These are phyloP conservation scores for Metrosideros polymorpha DNA, from an alignment of 441 rosid genomes.

Conservation along the genomic window DNA sequence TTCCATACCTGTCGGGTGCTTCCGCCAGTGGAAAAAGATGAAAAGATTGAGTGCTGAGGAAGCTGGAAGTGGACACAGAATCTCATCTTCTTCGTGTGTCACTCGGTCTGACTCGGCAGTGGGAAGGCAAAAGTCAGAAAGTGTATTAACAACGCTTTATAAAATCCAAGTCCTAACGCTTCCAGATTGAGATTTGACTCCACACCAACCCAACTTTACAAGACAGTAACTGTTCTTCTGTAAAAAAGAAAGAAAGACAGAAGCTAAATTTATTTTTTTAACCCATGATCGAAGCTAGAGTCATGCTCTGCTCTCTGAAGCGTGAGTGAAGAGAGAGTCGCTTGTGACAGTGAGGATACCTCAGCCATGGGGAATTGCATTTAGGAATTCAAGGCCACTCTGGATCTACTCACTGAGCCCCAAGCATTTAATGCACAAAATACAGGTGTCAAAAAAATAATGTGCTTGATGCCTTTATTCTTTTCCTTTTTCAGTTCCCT, in stretches of 20 bases:
- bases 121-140: neutral
- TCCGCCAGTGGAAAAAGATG: neutral
- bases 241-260: too few relatives aligned
- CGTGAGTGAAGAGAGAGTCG: neutral
- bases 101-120: neutral
- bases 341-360: neutral
- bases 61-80: neutral
- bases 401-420: neutral
- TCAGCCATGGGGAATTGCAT: neutral
- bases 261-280: neutral
- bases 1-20: neutral
- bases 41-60: neutral
- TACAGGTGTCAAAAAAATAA: neutral
- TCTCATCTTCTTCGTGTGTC: neutral
- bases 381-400: neutral
- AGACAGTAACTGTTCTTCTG: neutral
- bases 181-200: neutral
- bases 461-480: neutral
- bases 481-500: neutral
- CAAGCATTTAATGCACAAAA: constrained; percentile 1
- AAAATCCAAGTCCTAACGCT: neutral
- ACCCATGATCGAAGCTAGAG: neutral
- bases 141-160: neutral
- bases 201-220: neutral
- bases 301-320: neutral